These are phyloP conservation scores for Candida yuanshanica DNA, from an alignment of 805 yeast genomes.

Conservation along the genomic window DNA sequence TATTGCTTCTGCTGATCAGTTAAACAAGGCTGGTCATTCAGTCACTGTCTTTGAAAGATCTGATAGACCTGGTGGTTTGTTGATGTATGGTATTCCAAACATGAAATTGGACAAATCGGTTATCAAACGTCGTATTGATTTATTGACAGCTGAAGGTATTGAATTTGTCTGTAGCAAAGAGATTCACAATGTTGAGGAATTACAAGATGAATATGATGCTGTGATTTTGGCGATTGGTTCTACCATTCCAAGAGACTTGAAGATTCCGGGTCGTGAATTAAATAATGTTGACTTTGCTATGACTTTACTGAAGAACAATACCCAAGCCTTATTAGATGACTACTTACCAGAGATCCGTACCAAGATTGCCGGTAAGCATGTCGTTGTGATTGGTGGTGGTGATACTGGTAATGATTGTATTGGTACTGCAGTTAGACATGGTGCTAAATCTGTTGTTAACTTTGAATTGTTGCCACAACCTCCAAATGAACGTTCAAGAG, in stretches of 20 bases:
- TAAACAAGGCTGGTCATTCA: conserved; percentile 90
- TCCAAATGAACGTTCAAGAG: conserved; percentile 76
- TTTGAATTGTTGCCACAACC: conserved; percentile 95
- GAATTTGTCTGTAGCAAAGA: conserved; percentile 70
- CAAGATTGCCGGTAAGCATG: conserved; percentile 77
- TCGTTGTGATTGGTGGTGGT: conserved; percentile 98
- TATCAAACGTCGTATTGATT: conserved; percentile 88
- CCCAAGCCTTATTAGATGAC: conserved; percentile 81
- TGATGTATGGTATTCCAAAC: conserved; percentile 99
- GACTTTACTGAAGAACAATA: conserved; percentile 84
- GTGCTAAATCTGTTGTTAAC: conserved; percentile 89
- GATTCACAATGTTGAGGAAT: conserved; percentile 75
- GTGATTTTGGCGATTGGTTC: conserved; percentile 91
- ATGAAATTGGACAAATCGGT: conserved; percentile 94
- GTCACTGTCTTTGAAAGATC: conserved; percentile 92
- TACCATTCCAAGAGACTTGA: conserved; percentile 92
- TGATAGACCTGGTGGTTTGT: conserved; percentile 93
- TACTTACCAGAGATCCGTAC: conserved; percentile 71
- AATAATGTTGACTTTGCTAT: conserved; percentile 91
- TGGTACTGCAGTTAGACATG: conserved; percentile 96
- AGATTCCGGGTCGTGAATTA: conserved; percentile 88
- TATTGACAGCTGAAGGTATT: conserved; percentile 87
- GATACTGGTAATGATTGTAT: conserved; percentile 99
- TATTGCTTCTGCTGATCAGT: conserved; percentile 93
- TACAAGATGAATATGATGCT: conserved; percentile 66